A percentile compares a stretch with the other conserved stretches of the same genome.
phyloP scores from a whole-genome alignment of 2,329 filamentous ascomycete genomes.

The Blastomyces gilchristii region DNA sequence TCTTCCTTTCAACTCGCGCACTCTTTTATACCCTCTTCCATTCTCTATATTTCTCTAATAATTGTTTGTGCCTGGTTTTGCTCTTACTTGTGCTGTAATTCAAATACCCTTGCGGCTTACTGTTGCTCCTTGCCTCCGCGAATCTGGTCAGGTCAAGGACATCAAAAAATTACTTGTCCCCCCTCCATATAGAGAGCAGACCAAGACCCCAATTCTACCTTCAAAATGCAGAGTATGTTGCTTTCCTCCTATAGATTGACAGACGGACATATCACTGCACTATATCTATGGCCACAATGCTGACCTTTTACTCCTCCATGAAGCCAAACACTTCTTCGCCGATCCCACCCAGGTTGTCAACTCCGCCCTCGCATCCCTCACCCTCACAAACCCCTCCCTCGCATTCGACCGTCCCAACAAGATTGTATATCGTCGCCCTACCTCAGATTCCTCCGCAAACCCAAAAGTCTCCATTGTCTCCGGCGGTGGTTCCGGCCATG shows the following conservation, averaged over 20 bases:
- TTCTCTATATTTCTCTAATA: background rate
- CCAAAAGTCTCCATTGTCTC: conserved; percentile 71
- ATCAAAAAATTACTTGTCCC: background rate
- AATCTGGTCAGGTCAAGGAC: background rate
- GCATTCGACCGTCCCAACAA: conserved; percentile 72
- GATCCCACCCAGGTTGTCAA: conserved; percentile 70
- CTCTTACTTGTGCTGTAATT: background rate
- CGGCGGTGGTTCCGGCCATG: conserved; percentile 82
- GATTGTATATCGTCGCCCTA: conserved; percentile 64
- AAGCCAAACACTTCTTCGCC: conserved; percentile 76
- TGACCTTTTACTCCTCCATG: conserved; percentile 7
- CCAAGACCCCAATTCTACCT: background rate
- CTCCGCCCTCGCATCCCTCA: conserved; percentile 64
- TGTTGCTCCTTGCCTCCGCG: background rate
- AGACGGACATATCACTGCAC: background rate
- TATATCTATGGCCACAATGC: conserved; percentile 5
- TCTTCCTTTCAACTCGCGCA: background rate
- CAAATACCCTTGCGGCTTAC: background rate
- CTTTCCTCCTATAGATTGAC: background rate
- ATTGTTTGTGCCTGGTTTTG: background rate
- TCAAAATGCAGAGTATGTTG: conserved; percentile 29
- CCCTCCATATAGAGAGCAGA: conserved; percentile 8
- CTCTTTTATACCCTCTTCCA: background rate
- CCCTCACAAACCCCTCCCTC: conserved; percentile 72
- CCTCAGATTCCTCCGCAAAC: conserved; percentile 33